Percentiles rank a stretch among this genome's conserved stretches.
These are phyloP conservation scores for Kandelia obovata DNA, from an alignment of 345 rosid species.

Conservation along the genomic window DNA sequence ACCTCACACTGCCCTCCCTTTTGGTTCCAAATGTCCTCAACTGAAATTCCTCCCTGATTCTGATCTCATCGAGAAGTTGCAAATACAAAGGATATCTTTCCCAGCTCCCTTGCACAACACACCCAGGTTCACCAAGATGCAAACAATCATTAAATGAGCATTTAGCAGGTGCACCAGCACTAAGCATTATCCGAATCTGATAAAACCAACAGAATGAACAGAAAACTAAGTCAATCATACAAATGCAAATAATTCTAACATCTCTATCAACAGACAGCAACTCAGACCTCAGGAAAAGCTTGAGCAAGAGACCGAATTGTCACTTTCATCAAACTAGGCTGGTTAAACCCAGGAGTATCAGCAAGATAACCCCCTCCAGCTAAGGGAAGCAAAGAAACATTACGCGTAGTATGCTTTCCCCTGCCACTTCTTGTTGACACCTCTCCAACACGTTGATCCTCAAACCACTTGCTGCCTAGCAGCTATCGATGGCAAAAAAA, in stretches of 20 bases:
- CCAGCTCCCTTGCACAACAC: slow-evolving; percentile 72
- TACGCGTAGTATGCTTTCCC: slow-evolving; percentile 88
- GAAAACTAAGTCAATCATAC: neutral
- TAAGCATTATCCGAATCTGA: slow-evolving; percentile 50
- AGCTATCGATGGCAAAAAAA: slow-evolving; percentile 34
- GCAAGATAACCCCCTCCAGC: slow-evolving; percentile 80
- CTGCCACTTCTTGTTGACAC: slow-evolving; percentile 78
- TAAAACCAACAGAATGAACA: neutral
- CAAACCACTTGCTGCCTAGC: slow-evolving; percentile 73
- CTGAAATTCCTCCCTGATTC: slow-evolving; percentile 82
- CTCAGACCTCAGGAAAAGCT: slow-evolving; percentile 81
- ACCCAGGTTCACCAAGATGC: slow-evolving; percentile 86
- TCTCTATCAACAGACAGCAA: neutral
- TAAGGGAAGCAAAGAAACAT: slow-evolving; percentile 77
- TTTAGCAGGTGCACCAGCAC: slow-evolving; percentile 39
- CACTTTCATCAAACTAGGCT: slow-evolving; percentile 85
- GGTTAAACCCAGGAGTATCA: slow-evolving; percentile 96
- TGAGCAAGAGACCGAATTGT: slow-evolving; percentile 81
- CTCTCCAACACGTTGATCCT: slow-evolving; percentile 77
- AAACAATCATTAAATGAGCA: slow-evolving; percentile 81
- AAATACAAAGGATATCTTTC: slow-evolving; percentile 80
- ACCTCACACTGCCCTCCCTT: slow-evolving; percentile 83
- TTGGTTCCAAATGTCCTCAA: slow-evolving; percentile 88
- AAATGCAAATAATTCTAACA: neutral
- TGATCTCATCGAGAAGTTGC: slow-evolving; percentile 85